Conservation (phyloP, 352 stramenopile genomes). For the Pythium periplocum region DNA sequence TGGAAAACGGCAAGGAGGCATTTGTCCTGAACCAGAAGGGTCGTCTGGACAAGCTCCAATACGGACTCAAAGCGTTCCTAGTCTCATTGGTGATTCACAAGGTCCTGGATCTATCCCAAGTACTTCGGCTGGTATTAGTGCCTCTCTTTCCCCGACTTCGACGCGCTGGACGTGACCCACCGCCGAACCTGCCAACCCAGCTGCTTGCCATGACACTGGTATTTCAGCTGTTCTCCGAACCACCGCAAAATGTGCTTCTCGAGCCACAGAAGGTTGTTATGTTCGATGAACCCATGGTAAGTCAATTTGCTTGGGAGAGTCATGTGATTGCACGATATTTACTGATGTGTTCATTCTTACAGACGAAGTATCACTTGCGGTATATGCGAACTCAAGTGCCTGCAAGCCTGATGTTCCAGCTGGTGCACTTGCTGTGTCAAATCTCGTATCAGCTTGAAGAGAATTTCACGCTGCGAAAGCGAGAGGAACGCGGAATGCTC, state of each 20-base stretch:
- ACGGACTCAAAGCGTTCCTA: slow-evolving; percentile 82
- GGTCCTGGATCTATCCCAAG: slow-evolving; percentile 78
- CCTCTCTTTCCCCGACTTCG: slow-evolving; percentile 74
- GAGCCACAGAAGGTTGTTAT: slow-evolving; percentile 76
- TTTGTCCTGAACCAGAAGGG: slow-evolving; percentile 82
- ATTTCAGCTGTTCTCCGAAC: slow-evolving; percentile 82
- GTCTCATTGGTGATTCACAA: slow-evolving; percentile 80
- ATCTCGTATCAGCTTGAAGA: slow-evolving; percentile 88
- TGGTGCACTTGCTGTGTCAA: slow-evolving; percentile 81
- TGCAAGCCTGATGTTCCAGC: slow-evolving; percentile 73
- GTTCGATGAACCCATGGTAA: slow-evolving; percentile 85
- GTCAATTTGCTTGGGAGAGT: slow-evolving; percentile 12
- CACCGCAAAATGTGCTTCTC: slow-evolving; percentile 71
- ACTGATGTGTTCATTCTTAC: slow-evolving; percentile 1
- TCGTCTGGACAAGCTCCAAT: slow-evolving; percentile 77
- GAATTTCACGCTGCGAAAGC: slow-evolving; percentile 73
- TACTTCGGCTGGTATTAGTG: slow-evolving; percentile 78
- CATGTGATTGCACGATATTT: neutral
- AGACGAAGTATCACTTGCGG: slow-evolving; percentile 84
- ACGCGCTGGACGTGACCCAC: slow-evolving; percentile 61
- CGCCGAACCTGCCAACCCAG: slow-evolving; percentile 73
- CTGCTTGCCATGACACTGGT: slow-evolving; percentile 80
- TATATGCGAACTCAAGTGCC: slow-evolving; percentile 80
- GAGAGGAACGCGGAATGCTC: slow-evolving; percentile 73
- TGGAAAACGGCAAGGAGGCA: slow-evolving; percentile 76